A percentile compares a stretch with the other conserved stretches of the same genome.
These are phyloP conservation scores for Heritiera littoralis DNA, from an alignment of 345 rosid species.

Conservation along the genomic window DNA sequence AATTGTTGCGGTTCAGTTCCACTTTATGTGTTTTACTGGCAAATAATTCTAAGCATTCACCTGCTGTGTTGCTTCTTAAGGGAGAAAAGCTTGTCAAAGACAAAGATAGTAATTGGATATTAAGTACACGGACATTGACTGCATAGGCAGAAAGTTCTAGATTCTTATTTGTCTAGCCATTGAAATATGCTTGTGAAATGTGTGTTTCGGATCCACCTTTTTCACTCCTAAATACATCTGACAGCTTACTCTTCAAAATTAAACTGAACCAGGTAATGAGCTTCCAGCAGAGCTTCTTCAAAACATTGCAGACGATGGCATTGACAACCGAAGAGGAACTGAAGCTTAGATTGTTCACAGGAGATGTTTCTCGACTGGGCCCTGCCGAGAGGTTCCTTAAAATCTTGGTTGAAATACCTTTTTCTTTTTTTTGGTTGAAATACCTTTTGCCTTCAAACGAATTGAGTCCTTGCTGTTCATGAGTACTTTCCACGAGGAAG, in stretches of 20 bases:
- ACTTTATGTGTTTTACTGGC: not conserved
- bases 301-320: slow-evolving; percentile 76
- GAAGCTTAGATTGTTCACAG: slow-evolving; percentile 75
- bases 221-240: slow-evolving; percentile 18
- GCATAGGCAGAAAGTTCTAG: not conserved
- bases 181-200: slow-evolving; percentile 4
- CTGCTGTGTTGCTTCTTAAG: not conserved
- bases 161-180: not conserved
- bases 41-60: not conserved
- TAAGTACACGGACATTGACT: not conserved
- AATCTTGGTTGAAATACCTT: slow-evolving; percentile 71
- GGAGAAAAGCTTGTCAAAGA: not conserved
- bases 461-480: slow-evolving; percentile 78
- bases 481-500: slow-evolving; percentile 75
- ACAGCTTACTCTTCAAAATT: slow-evolving; percentile 18
- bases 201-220: not conserved
- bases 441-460: slow-evolving; percentile 83
- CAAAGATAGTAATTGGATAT: not conserved
- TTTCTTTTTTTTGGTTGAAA: slow-evolving; percentile 64
- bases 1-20: not conserved
- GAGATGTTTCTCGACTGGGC: slow-evolving; percentile 70
- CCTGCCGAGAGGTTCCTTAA: slow-evolving; percentile 91
- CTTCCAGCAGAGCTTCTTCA: slow-evolving; percentile 86
- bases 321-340: slow-evolving; percentile 88
- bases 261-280: slow-evolving; percentile 58